A percentile compares a stretch with the other conserved stretches of the same genome.
phyloP scores from a whole-genome alignment of 2,329 filamentous ascomycete genomes.

The Cytospora piceae region DNA sequence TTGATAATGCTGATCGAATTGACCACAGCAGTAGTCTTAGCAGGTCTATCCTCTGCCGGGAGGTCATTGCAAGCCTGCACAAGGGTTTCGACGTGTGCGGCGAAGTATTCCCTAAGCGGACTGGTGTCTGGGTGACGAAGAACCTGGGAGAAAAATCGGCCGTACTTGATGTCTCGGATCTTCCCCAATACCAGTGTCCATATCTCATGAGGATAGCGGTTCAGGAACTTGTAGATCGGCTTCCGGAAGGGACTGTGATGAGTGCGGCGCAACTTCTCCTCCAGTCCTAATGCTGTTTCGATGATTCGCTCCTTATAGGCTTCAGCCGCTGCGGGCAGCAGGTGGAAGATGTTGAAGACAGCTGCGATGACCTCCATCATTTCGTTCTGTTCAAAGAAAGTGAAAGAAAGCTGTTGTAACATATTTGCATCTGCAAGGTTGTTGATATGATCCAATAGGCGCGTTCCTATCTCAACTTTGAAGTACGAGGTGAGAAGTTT shows the following conservation, averaged over 20 bases:
- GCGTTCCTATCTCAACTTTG: conserved; percentile 94
- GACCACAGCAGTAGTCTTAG: conserved; percentile 70
- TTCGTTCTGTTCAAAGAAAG: conserved; percentile 87
- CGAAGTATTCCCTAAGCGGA: conserved; percentile 73
- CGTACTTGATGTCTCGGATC: conserved; percentile 83
- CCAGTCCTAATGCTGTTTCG: conserved; percentile 85
- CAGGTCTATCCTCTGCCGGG: conserved; percentile 69
- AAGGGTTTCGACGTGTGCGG: conserved; percentile 73
- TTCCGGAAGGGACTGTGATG: conserved; percentile 89
- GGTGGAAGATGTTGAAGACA: conserved; percentile 95
- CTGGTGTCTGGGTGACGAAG: conserved; percentile 75
- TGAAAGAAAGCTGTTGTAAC: conserved; percentile 91
- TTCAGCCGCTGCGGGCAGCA: conserved; percentile 88
- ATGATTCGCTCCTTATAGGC: conserved; percentile 90
- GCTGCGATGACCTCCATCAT: conserved; percentile 95
- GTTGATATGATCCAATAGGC: conserved; percentile 92
- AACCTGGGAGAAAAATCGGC: conserved; percentile 88
- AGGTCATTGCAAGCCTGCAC: conserved; percentile 68
- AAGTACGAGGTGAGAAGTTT: conserved; percentile 97
- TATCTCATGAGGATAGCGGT: conserved; percentile 87
- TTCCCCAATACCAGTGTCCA: conserved; percentile 80
- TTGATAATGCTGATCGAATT: conserved; percentile 87
- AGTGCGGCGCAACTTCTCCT: conserved; percentile 82
- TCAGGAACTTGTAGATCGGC: conserved; percentile 90
- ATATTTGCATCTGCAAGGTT: conserved; percentile 79